Evolutionary conservation across 116 monocot species (phyloP).

Genomic region (Papilionanthe hybrid): DNA sequence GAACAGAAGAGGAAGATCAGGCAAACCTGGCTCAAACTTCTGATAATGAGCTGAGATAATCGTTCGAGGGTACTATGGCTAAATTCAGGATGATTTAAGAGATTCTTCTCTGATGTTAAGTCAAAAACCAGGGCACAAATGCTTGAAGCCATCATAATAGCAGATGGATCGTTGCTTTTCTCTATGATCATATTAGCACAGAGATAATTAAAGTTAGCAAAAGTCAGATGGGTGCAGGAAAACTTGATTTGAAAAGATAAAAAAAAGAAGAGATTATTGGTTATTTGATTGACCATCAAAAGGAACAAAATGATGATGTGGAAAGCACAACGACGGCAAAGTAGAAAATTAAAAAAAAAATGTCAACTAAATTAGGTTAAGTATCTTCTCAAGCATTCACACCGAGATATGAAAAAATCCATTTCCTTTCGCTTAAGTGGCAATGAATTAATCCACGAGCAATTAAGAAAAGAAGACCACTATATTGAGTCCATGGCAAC

Average conservation of each 20-base stretch:
- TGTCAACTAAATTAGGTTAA: no score
- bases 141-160: conserved; percentile 55
- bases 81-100: conserved; percentile 37
- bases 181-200: conserved; percentile 16
- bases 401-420: no score
- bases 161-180: conserved; percentile 36
- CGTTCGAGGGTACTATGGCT: conserved; percentile 27
- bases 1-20: background rate
- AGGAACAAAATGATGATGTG: no score
- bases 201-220: background rate
- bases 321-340: no score
- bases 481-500: no score
- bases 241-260: background rate
- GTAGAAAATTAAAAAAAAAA: no score
- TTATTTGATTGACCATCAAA: no score
- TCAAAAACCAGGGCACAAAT: conserved; percentile 63
- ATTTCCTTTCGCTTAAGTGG: no score
- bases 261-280: no score
- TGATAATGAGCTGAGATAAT: conserved; percentile 46
- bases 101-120: conserved; percentile 59
- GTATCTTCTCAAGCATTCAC: no score
- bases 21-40: conserved; percentile 59
- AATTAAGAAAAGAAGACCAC: no score
- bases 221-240: background rate
- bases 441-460: no score